A percentile compares a stretch with the other conserved stretches of the same genome.
These are phyloP conservation scores for Candida saitoana DNA, from an alignment of 805 yeast species.

Conservation along the genomic window DNA sequence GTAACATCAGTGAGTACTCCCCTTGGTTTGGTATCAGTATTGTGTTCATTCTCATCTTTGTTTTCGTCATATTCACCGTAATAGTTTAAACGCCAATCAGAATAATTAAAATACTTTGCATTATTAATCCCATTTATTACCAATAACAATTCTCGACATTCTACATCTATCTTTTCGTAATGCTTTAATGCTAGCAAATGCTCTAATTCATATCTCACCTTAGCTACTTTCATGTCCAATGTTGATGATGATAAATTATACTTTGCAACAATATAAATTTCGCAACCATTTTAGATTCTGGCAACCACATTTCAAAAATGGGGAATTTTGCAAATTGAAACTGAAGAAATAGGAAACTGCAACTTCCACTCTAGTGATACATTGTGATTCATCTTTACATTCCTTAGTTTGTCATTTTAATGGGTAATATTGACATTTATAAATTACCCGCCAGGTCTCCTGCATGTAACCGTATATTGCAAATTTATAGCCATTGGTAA, in stretches of 20 bases:
- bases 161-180: not conserved
- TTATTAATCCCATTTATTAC: not conserved
- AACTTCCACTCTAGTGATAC: too few relatives aligned
- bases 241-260: not conserved
- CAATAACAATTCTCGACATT: slow-evolving; percentile 10
- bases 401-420: too few relatives aligned
- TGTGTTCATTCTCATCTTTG: not conserved
- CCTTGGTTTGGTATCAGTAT: not conserved
- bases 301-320: not conserved
- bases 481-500: not conserved
- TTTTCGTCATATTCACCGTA: not conserved
- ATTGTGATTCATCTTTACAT: too few relatives aligned
- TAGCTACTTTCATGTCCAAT: not conserved
- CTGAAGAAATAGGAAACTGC: too few relatives aligned
- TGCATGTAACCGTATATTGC: not conserved
- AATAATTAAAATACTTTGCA: not conserved
- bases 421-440: too few relatives aligned
- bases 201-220: not conserved
- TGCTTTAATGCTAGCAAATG: not conserved
- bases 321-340: too few relatives aligned
- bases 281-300: slow-evolving; percentile 2
- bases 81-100: not conserved
- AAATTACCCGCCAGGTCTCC: not conserved
- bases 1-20: not conserved
- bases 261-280: not conserved